phyloP scores from a whole-genome alignment of 1,284 basidiomycete species.

The Cutaneotrichosporon sp. region DNA sequence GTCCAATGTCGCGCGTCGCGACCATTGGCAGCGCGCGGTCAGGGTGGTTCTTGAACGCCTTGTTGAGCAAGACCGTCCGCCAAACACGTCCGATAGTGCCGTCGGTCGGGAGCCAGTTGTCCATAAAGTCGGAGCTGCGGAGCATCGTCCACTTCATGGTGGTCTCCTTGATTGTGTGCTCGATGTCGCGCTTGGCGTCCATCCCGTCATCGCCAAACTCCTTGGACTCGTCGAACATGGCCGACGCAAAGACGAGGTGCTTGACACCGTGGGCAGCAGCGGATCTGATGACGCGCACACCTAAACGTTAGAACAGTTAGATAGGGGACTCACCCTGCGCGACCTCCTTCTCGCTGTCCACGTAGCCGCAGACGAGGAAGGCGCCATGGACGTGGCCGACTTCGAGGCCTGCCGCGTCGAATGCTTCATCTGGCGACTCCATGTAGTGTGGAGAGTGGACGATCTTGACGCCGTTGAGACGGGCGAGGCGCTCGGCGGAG shows the following conservation, averaged over 20 bases:
- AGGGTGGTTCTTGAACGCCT: conserved; percentile 27
- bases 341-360: conserved; percentile 25
- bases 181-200: conserved; percentile 36
- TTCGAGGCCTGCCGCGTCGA: conserved; percentile 24
- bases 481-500: conserved; percentile 17
- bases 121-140: conserved; percentile 24
- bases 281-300: conserved; percentile 53
- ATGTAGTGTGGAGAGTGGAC: conserved; percentile 29
- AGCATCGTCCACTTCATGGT: conserved; percentile 19
- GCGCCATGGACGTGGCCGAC: conserved; percentile 32
- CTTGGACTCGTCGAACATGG: conserved; percentile 26
- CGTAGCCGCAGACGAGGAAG: conserved; percentile 35
- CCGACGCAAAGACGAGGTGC: conserved; percentile 52
- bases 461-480: conserved; percentile 33
- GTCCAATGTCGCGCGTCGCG: conserved; percentile 30
- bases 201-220: conserved; percentile 25
- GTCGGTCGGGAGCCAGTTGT: conserved; percentile 30
- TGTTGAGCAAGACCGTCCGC: conserved; percentile 31
- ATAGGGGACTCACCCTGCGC: conserved; percentile 30
- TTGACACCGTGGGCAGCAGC: conserved; percentile 49
- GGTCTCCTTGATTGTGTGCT: conserved; percentile 26
- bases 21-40: conserved; percentile 29
- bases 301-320: conserved; percentile 24
- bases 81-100: conserved; percentile 27
- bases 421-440: conserved; percentile 29